Evolutionary conservation across 2,329 filamentous ascomycete species (phyloP).

Genomic region (Neophaeococcomyces mojaviensis): DNA sequence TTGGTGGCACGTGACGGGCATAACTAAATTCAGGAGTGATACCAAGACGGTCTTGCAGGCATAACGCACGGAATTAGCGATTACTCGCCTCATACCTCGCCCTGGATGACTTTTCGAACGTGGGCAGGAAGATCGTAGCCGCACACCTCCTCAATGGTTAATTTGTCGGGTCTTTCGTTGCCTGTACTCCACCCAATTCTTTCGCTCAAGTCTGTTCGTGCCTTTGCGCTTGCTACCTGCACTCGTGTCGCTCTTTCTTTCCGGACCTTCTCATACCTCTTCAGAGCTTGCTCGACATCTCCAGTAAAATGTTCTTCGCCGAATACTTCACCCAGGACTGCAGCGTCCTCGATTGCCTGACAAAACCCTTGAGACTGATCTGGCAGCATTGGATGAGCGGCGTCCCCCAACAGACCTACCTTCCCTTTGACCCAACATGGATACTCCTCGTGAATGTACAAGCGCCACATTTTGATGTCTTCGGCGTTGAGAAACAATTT

Average conservation of each 20-base stretch:
- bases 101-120: too few relatives aligned
- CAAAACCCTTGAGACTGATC: constrained; percentile 31
- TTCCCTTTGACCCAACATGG: constrained; percentile 24
- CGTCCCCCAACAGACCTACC: constrained; percentile 27
- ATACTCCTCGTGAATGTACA: constrained; percentile 18
- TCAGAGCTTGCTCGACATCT: constrained; percentile 20
- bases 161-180: constrained; percentile 24
- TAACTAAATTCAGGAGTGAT: too few relatives aligned
- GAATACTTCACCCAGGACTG: constrained; percentile 32
- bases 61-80: too few relatives aligned
- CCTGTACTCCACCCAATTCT: constrained; percentile 24
- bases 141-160: constrained; percentile 30
- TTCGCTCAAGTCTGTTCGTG: constrained; percentile 12
- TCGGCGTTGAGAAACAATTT: constrained; percentile 13
- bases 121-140: constrained; percentile 26
- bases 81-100: too few relatives aligned
- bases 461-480: constrained; percentile 18
- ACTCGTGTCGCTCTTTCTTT: constrained; percentile 27
- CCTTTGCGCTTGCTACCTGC: constrained; percentile 24
- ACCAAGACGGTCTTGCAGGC: too few relatives aligned
- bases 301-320: constrained; percentile 17
- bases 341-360: constrained; percentile 37
- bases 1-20: constrained; percentile 8
- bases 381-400: constrained; percentile 30
- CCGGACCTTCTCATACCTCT: constrained; percentile 26